These are phyloP conservation scores for Ophiocordyceps camponoti-saundersi DNA, from an alignment of 2,329 filamentous ascomycete species.

Conservation along the genomic window DNA sequence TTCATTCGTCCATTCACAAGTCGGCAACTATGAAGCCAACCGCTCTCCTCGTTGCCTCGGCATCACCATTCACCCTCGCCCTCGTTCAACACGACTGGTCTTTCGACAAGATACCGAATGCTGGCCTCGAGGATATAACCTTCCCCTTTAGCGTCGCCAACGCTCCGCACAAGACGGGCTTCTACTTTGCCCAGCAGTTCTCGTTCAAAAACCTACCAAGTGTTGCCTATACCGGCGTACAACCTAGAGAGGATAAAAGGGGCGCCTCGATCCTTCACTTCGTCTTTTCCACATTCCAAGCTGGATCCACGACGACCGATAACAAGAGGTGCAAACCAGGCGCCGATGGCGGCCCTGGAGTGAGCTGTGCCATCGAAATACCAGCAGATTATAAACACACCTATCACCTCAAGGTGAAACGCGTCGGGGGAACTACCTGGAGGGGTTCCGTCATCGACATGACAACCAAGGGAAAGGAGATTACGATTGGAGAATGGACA, in stretches of 20 bases:
- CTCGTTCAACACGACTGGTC: background rate
- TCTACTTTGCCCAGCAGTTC: constrained; percentile 10
- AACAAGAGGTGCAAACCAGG: constrained; percentile 7
- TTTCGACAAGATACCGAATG: background rate
- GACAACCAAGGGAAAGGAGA: constrained; percentile 1
- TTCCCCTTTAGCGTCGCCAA: constrained; percentile 8
- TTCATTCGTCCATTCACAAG: too few relatives aligned
- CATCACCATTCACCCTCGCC: background rate
- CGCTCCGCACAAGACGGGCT: constrained; percentile 5
- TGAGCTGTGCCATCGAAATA: constrained; percentile 7
- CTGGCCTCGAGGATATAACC: constrained; percentile 6
- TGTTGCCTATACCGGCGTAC: constrained; percentile 7
- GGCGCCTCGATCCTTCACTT: constrained; percentile 5
- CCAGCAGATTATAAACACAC: constrained; percentile 5
- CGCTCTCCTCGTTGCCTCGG: background rate
- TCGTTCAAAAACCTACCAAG: constrained; percentile 2
- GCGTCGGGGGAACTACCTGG: constrained; percentile 6
- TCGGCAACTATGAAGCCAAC: background rate
- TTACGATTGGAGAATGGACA: constrained; percentile 7
- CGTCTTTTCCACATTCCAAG: constrained; percentile 8
- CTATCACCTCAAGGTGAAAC: constrained; percentile 6
- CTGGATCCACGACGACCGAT: constrained; percentile 4
- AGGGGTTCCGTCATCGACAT: constrained; percentile 7
- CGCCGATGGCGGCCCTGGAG: constrained; percentile 10
- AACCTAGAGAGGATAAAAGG: constrained; percentile 4